These are phyloP conservation scores for Blastobotrys aristatus DNA, from an alignment of 1,139 yeast species.

Conservation along the genomic window DNA sequence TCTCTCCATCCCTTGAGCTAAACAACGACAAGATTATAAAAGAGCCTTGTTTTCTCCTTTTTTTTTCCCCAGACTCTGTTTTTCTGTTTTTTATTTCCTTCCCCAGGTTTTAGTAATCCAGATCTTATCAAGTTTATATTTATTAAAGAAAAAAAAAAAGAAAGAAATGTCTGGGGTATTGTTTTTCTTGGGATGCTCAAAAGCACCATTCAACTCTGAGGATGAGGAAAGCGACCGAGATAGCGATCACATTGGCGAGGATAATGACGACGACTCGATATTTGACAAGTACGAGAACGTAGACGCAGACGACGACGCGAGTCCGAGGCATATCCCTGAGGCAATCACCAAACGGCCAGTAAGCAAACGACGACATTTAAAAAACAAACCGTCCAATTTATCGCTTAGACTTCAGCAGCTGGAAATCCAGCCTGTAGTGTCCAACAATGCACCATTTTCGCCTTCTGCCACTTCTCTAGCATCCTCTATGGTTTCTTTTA, in stretches of 20 bases:
- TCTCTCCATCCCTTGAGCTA: too few species aligned
- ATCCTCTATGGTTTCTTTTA: too few species aligned
- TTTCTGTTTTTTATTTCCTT: not conserved
- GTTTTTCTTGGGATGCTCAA: slow-evolving; percentile 18
- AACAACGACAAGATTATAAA: too few species aligned
- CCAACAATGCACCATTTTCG: too few species aligned
- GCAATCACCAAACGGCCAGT: too few species aligned
- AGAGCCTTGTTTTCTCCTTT: too few species aligned
- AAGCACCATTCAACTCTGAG: slow-evolving; percentile 6
- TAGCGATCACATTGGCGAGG: slow-evolving; percentile 1
- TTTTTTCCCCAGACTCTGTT: not conserved
- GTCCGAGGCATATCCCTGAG: slow-evolving; percentile 1
- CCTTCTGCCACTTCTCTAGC: too few species aligned
- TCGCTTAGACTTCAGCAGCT: slow-evolving; percentile 2
- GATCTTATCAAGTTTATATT: not conserved
- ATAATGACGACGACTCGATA: slow-evolving; percentile 10
- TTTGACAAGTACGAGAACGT: slow-evolving; percentile 16
- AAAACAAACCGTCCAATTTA: not conserved
- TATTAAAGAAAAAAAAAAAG: too few species aligned
- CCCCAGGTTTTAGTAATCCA: not conserved
- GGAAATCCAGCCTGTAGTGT: too few species aligned
- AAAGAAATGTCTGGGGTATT: slow-evolving; percentile 10
- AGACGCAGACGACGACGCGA: slow-evolving; percentile 15
- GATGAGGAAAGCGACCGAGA: not conserved
- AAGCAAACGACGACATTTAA: not conserved